These are phyloP conservation scores for Trifolium fragiferum DNA, from an alignment of 306 rosid species.

Conservation along the genomic window DNA sequence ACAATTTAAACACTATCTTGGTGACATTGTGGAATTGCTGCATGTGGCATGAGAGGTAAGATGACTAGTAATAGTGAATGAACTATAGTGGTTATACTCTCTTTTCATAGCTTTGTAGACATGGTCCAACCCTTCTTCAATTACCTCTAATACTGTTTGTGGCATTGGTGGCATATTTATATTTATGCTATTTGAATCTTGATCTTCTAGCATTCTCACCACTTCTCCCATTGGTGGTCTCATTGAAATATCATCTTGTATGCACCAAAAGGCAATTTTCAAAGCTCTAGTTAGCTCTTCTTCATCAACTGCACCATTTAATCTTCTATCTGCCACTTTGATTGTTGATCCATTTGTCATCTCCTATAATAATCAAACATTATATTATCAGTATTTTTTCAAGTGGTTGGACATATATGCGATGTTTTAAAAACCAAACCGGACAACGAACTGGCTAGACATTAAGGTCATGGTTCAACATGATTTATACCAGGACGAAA, in stretches of 20 bases:
- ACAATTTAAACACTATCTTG: constrained; percentile 58
- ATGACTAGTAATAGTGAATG: constrained; percentile 76
- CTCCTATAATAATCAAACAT: constrained; percentile 57
- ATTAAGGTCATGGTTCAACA: too few species aligned
- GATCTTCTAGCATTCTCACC: constrained; percentile 86
- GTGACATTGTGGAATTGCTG: constrained; percentile 89
- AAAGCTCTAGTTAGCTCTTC: constrained; percentile 71
- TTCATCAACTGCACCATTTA: constrained; percentile 80
- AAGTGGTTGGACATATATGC: neutral
- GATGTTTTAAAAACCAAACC: too few species aligned
- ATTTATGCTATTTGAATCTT: constrained; percentile 64
- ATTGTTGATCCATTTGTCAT: constrained; percentile 61
- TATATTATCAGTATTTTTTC: neutral
- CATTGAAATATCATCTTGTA: constrained; percentile 80
- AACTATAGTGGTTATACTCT: constrained; percentile 75
- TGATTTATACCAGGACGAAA: too few species aligned
- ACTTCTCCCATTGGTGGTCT: constrained; percentile 96
- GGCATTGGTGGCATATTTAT: constrained; percentile 91
- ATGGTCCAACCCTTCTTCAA: constrained; percentile 84
- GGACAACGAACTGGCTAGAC: too few species aligned
- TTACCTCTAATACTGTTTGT: constrained; percentile 77
- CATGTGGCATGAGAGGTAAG: constrained; percentile 86
- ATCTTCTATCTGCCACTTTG: constrained; percentile 78
- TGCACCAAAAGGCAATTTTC: constrained; percentile 93
- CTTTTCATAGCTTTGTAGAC: constrained; percentile 88